Conservation (phyloP, 129 eudicot genomes). For the Centaurea solstitialis region DNA sequence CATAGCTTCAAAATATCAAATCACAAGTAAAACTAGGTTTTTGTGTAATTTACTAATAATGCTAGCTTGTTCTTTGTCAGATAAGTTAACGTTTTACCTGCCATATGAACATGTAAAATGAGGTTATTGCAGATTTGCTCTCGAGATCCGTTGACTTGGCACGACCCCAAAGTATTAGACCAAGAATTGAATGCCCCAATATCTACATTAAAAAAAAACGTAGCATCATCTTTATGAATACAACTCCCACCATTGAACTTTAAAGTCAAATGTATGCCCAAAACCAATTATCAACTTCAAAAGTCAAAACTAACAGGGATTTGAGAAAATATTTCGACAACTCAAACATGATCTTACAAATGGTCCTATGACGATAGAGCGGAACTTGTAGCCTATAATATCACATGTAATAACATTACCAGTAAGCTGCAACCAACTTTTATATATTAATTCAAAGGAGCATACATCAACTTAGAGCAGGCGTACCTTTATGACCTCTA, state of each 20-base stretch:
- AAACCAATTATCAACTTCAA: neutral
- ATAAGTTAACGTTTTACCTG: constrained; percentile 52
- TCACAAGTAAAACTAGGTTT: neutral
- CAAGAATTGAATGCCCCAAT: constrained; percentile 67
- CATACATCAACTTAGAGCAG: too few relatives aligned
- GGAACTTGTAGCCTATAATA: too few relatives aligned
- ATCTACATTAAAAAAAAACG: constrained; percentile 44
- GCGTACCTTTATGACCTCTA: too few relatives aligned
- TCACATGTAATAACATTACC: too few relatives aligned
- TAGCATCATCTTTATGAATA: neutral
- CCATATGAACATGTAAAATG: constrained; percentile 99
- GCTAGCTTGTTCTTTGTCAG: neutral
- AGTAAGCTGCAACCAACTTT: too few relatives aligned
- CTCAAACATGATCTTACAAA: neutral
- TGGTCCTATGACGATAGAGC: too few relatives aligned
- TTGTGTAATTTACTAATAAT: neutral
- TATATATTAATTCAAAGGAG: too few relatives aligned
- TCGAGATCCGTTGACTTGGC: constrained; percentile 79
- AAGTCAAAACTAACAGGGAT: neutral
- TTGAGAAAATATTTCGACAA: neutral
- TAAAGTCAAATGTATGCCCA: neutral
- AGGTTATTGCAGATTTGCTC: constrained; percentile 82
- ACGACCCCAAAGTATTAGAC: constrained; percentile 72
- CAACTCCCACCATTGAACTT: neutral
- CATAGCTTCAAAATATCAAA: neutral